Percentiles rank a stretch among this genome's conserved stretches.
These are phyloP conservation scores for Physaria fendleri DNA, from an alignment of 345 rosid species.

Conservation along the genomic window DNA sequence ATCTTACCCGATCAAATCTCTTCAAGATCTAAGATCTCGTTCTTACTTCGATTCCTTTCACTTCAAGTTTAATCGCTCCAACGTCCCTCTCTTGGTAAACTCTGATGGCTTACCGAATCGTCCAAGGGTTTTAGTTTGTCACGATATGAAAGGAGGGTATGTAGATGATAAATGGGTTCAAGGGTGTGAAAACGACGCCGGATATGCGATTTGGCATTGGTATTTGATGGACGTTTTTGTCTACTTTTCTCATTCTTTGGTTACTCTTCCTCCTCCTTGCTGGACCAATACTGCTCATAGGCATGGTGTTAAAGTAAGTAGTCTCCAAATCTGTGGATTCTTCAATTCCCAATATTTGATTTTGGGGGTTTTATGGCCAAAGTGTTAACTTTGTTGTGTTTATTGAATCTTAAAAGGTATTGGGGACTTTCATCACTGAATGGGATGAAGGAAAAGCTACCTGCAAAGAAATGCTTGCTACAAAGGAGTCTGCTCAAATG, in stretches of 20 bases:
- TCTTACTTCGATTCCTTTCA: conserved; percentile 74
- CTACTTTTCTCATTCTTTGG: conserved; percentile 67
- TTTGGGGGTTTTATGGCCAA: background rate
- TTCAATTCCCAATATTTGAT: background rate
- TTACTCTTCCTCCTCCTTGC: conserved; percentile 88
- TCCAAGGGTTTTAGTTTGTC: conserved; percentile 70
- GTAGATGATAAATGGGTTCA: conserved; percentile 78
- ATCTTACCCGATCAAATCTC: conserved; percentile 66
- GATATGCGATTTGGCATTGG: conserved; percentile 85
- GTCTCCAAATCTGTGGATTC: background rate
- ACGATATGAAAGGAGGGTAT: conserved; percentile 77
- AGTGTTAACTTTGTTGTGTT: conserved; percentile 11
- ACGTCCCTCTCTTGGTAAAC: conserved; percentile 41
- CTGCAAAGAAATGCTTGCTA: conserved; percentile 51
- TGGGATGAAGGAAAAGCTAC: conserved; percentile 63
- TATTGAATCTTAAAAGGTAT: conserved; percentile 41
- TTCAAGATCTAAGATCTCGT: conserved; percentile 50
- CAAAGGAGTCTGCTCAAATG: conserved; percentile 60
- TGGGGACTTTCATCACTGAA: conserved; percentile 86
- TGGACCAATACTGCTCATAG: conserved; percentile 89
- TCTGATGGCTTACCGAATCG: conserved; percentile 31
- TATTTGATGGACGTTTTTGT: conserved; percentile 80
- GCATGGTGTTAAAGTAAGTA: conserved; percentile 73
- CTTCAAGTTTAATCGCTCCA: conserved; percentile 59
- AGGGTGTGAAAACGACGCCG: conserved; percentile 58